Base-by-base conservation (phyloP, 257 asterid genomes). In the Solanum boliviense region DNA sequence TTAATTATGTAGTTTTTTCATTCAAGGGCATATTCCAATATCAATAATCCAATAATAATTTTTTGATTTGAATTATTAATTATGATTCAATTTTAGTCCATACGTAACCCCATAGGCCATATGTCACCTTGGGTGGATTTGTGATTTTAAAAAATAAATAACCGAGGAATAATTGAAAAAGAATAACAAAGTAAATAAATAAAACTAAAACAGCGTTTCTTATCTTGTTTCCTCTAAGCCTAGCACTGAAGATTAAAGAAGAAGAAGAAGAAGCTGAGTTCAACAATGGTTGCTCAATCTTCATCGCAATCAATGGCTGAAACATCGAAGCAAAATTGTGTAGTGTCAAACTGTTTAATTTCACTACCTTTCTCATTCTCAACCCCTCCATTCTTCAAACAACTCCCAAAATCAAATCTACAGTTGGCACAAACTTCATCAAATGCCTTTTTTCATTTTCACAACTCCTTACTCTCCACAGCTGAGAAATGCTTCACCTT, bases 361-460 rank as follows among this genome's bases (percentile, higher is more conserved):
- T 48, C 89, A 67, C n/a, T 92, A 38, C 94, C 97, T 18, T 85
- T 94, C 31, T 88, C 94, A 48, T 85, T 94, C 27, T 87, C 94
- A 48, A 81, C 89, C 12, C 92, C 92, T n/a, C 85, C 93, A 56
- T 85, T 93, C 92, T 88, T 81, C 91, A 90, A 87, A 86, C 94
- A 91, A 60, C 88, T 90, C 16, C 72, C 88, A 2, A 90, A 73
- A 89, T 91, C 95, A 87, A 91, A 87, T 72, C 86, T 90, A 36
- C 94, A 88, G 32, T 73, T 93, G 81, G 89, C 90, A 38, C 67
- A 70, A 76, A 25, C 60, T 70, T 86, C 96, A 34, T 89, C 95
- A 46, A 91, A 92, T 36, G 91, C 60, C 89, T 92, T 91, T 86
- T 89, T 89, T 44, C 90, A 88, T 62, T 85, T 93, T 86, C 95